Percentiles rank a stretch among this genome's conserved stretches.
phyloP scores from a whole-genome alignment of 31 red algal species.

The Asparagopsis taxiformis region DNA sequence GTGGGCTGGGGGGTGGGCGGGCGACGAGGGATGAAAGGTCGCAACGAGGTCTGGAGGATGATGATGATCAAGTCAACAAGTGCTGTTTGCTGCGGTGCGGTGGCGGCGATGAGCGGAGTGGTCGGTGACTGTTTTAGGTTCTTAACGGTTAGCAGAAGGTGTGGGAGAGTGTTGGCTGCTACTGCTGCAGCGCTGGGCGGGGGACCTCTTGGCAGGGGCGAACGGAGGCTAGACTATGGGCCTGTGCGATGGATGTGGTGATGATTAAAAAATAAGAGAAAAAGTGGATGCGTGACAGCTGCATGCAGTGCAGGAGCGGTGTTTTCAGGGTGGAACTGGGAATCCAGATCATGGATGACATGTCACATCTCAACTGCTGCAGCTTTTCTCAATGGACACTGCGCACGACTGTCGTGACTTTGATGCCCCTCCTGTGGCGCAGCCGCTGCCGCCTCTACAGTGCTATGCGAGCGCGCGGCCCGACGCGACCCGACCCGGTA shows the following conservation, averaged over 20 bases:
- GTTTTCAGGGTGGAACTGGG: conserved; percentile 1
- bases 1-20: no score
- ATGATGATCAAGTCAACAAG: no score
- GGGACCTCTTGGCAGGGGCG: background rate
- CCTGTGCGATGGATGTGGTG: background rate
- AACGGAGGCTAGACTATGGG: background rate
- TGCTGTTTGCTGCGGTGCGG: no score
- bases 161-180: no score
- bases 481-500: no score
- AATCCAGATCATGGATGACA: background rate
- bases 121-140: no score
- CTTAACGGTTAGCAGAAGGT: no score
- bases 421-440: background rate
- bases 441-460: background rate
- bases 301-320: background rate
- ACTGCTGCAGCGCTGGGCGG: no score
- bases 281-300: background rate
- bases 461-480: no score
- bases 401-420: background rate
- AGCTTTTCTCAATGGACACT: background rate
- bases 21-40: no score
- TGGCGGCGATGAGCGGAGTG: no score
- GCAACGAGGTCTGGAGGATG: no score
- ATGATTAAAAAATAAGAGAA: background rate
- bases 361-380: background rate